Base-by-base conservation (phyloP, 2,329 filamentous ascomycete species). In the Emmonsiellopsis sp. region DNA sequence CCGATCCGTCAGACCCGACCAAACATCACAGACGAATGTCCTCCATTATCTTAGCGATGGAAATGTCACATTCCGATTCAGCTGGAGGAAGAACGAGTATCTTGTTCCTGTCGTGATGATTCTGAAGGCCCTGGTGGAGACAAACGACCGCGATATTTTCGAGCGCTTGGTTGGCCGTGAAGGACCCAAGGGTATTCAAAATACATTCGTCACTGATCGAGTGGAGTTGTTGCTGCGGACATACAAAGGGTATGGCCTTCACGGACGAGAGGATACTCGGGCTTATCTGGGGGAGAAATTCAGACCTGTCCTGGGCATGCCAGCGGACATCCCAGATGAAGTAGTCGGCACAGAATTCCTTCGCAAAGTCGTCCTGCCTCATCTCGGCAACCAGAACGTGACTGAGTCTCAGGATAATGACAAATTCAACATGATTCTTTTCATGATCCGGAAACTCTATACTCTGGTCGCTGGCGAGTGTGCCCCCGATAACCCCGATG, bases 51-150 rank as follows among this genome's bases (percentile, higher is more conserved):
- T 98, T 54, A 89, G 80, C 63, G 93, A 98, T 68, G 93, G 93
- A 59, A 97, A 96, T 70, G 85, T 97, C 63, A 97, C 89, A 0
- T 95, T 98, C 73, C 82, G 93, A 54, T 98, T 98, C 72, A 96
- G 92, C 6, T 98, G 92, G 92, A 81, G 91, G 61, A 98, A 98
- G 73, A 89, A 90, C 62, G 93, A 98, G 71, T 98, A 89, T 65
- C 81, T 98, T n/a, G 81, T 98, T 2, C 93, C 93, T 1, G 87
- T 90, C 57, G 85, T 96, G 80, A 97, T 98, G 92, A 84, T 98
- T 35, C 74, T 98, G 59, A 98, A 97, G 75, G 92, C 93, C 1
- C 76, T 98, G 49, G 81, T 93, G 2, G 92, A 98, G 70, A 98
- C 93, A 13, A 98, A 95, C 67, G 93, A 98, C 66, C 83, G 89